Evolutionary conservation across 2,329 filamentous ascomycete genomes (phyloP).

Genomic region (Diaporthe vexans): DNA sequence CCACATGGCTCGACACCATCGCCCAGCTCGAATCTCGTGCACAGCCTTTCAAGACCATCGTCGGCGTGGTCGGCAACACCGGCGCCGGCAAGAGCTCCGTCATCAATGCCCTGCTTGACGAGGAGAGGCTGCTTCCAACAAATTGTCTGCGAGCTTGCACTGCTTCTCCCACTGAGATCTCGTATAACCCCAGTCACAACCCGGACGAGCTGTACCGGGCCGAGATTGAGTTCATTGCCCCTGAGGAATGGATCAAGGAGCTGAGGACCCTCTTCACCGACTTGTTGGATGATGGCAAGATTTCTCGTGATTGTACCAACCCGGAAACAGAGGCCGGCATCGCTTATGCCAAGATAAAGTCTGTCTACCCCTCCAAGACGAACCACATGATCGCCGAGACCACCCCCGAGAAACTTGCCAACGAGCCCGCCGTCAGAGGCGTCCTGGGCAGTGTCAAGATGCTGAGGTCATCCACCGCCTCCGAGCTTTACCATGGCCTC

Average conservation of each 20-base stretch:
- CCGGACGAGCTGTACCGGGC: constrained; percentile 4
- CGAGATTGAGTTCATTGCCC: constrained; percentile 4
- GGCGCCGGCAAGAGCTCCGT: constrained; percentile 5
- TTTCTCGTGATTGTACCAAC: background rate
- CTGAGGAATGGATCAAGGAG: constrained; percentile 5
- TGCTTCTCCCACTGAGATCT: constrained; percentile 4
- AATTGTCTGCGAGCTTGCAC: constrained; percentile 9
- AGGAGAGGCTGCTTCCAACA: constrained; percentile 6
- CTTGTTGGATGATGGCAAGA: constrained; percentile 8
- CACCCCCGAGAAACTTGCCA: background rate
- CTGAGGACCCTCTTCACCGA: constrained; percentile 1
- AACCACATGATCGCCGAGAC: constrained; percentile 8
- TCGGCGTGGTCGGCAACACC: constrained; percentile 8
- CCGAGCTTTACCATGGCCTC: background rate
- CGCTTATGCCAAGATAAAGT: constrained; percentile 9
- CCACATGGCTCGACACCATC: constrained; percentile 2
- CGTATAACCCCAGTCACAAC: background rate
- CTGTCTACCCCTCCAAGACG: background rate
- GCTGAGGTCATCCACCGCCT: background rate
- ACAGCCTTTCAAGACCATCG: constrained; percentile 9
- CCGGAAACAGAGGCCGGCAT: constrained; percentile 4
- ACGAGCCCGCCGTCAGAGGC: constrained; percentile 6
- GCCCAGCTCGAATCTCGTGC: constrained; percentile 4
- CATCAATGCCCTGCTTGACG: constrained; percentile 10
- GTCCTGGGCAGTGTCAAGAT: constrained; percentile 14